Base-by-base conservation (phyloP, 306 rosid species). In the Fagus sylvatica region DNA sequence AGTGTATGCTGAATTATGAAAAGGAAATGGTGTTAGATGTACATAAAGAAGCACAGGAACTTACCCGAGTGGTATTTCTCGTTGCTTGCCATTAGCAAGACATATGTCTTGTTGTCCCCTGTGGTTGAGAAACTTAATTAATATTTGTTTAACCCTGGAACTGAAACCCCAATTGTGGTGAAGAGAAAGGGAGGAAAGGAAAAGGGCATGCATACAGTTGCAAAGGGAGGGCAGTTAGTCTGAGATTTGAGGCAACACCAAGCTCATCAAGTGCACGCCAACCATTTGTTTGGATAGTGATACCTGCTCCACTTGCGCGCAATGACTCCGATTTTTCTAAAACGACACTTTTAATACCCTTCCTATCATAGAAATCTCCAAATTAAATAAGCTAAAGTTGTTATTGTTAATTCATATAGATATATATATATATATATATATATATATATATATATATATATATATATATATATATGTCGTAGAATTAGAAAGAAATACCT, bases 221-320 rank as follows among this genome's bases (percentile, higher is more conserved):
- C 53, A 88, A 62, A 12, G 39, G 83, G 57, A 81, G 22, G 75
- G 89, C 82, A 34, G 85, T 83, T 64, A 59, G 73, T 64, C 90
- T 71, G 69, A 88, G 88, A 10, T 75, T 72, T 28, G 88, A 72
- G 69, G 57, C 95, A 51, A 88, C 62, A 33, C 89, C 95, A 68
- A 90, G 87, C 28, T 86, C 81, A 75, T 86, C 87, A 72, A 88
- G 89, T 6, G 88, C 89, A 39, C 74, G 66, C 95, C 92, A 90
- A 0, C 95, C 95, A 72, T 90, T 90, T 7, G 89, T 42, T 15
- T 74, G 85, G 6, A 90, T 64, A 2, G 70, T 78, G 15, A 90
- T 79, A 32, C 84, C 90, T 16, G 75, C 89, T 41, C 89, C 92
- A 2, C 66, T 69, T 0, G 81, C 81, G 43, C 92, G 71, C 73